These are phyloP conservation scores for Suillus ampliporus DNA, from an alignment of 768 basidiomycete species.

Conservation along the genomic window DNA sequence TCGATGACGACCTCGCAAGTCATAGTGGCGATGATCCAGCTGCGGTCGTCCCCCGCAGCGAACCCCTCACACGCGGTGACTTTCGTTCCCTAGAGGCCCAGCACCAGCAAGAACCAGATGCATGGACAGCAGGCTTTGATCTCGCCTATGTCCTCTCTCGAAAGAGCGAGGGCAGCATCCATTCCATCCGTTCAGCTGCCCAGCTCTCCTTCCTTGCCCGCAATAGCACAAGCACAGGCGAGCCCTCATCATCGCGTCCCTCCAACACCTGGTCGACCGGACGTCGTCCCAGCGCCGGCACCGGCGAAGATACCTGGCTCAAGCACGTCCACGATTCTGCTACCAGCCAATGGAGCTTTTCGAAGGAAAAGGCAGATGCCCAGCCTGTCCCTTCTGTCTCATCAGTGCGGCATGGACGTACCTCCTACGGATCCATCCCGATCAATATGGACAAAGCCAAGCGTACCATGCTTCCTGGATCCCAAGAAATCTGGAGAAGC, in stretches of 20 bases:
- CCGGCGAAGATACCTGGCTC: conserved; percentile 47
- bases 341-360: conserved; percentile 63
- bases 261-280: conserved; percentile 8
- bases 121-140: conserved; percentile 46
- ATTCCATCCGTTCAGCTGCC: conserved; percentile 39
- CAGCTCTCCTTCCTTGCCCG: conserved; percentile 32
- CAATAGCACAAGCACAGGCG: conserved; percentile 19
- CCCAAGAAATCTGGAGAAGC: conserved; percentile 72
- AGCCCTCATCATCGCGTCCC: conserved; percentile 12
- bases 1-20: conserved; percentile 53
- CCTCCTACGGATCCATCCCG: conserved; percentile 21
- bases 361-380: conserved; percentile 53
- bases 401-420: conserved; percentile 30
- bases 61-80: conserved; percentile 48
- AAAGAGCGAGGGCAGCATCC: conserved; percentile 39
- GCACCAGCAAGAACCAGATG: conserved; percentile 23
- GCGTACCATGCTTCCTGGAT: conserved; percentile 27
- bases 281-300: conserved; percentile 40
- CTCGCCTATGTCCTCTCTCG: conserved; percentile 46
- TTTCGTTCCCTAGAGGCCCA: conserved; percentile 59
- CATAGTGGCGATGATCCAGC: conserved; percentile 26
- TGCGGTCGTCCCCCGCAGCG: conserved; percentile 51
- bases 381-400: conserved; percentile 20
- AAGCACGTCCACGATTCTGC: conserved; percentile 48
- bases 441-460: conserved; percentile 18